Evolutionary conservation across 176 grass and related monocot genomes (phyloP).

Genomic region (Hsuehochloa calcarea): DNA sequence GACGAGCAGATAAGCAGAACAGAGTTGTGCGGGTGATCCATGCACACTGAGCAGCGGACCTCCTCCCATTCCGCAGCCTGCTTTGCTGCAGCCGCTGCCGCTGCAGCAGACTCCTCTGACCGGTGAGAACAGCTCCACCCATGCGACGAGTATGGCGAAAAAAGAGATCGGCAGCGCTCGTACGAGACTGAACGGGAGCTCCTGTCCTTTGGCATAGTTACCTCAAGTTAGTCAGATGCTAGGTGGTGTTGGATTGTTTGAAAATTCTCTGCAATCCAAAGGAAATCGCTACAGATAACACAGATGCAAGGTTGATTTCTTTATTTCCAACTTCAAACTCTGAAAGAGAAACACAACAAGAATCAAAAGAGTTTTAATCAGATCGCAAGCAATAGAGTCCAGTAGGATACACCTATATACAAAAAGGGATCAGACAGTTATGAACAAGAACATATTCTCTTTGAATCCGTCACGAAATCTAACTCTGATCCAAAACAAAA

Average conservation of each 20-base stretch:
- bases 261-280: conserved; percentile 37
- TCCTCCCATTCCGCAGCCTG: conserved; percentile 67
- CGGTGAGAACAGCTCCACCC: conserved; percentile 24
- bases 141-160: conserved; percentile 36
- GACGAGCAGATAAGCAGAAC: conserved; percentile 79
- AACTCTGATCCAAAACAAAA: neutral
- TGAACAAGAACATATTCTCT: neutral
- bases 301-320: conserved; percentile 49
- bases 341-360: conserved; percentile 40
- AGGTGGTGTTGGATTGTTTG: conserved; percentile 4
- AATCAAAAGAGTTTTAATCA: conserved; percentile 22
- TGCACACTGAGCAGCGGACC: conserved; percentile 74
- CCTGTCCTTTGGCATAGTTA: conserved; percentile 81
- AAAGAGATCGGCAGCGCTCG: conserved; percentile 24
- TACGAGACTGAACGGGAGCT: conserved; percentile 39
- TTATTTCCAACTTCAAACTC: conserved; percentile 50
- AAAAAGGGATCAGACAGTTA: neutral
- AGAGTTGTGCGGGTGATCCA: conserved; percentile 92
- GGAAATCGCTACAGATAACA: conserved; percentile 37
- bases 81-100: conserved; percentile 7
- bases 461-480: neutral
- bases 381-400: neutral
- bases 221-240: conserved; percentile 41
- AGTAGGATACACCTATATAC: neutral
- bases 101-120: neutral